Percentiles rank a stretch among this genome's conserved stretches.
These are phyloP conservation scores for Cordyceps cateniannulata DNA, from an alignment of 2,329 filamentous ascomycete species.

Conservation along the genomic window DNA sequence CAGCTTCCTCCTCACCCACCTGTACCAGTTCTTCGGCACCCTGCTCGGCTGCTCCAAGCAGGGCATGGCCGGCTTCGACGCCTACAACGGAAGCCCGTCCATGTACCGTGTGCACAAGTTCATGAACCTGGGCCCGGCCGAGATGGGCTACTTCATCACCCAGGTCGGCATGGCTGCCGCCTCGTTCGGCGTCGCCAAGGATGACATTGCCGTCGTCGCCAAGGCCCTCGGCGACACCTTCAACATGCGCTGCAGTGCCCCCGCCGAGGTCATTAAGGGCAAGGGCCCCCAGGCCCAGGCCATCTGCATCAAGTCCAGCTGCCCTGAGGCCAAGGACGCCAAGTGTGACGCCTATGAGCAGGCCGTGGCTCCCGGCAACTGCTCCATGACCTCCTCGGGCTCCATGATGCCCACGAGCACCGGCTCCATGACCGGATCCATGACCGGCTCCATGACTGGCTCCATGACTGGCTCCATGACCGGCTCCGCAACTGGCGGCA, in stretches of 20 bases:
- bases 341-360: constrained; percentile 39
- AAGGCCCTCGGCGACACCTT: constrained; percentile 44
- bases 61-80: constrained; percentile 41
- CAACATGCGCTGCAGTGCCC: constrained; percentile 43
- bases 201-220: constrained; percentile 44
- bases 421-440: constrained; percentile 7
- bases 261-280: constrained; percentile 36
- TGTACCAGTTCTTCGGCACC: constrained; percentile 55
- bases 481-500: constrained; percentile 13
- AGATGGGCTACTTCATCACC: constrained; percentile 53
- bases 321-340: constrained; percentile 38
- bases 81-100: constrained; percentile 39
- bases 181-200: constrained; percentile 51
- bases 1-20: constrained; percentile 52
- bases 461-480: constrained; percentile 8
- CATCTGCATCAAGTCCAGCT: constrained; percentile 46
- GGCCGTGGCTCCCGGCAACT: constrained; percentile 17
- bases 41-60: constrained; percentile 50
- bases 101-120: constrained; percentile 52
- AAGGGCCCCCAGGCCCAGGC: constrained; percentile 43
- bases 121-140: constrained; percentile 46
- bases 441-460: constrained; percentile 7
- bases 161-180: constrained; percentile 50
- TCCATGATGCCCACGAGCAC: constrained; percentile 7
- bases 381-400: constrained; percentile 9